Evolutionary conservation across 1,139 yeast species (phyloP).

Genomic region (Saccharomyces uvarum): DNA sequence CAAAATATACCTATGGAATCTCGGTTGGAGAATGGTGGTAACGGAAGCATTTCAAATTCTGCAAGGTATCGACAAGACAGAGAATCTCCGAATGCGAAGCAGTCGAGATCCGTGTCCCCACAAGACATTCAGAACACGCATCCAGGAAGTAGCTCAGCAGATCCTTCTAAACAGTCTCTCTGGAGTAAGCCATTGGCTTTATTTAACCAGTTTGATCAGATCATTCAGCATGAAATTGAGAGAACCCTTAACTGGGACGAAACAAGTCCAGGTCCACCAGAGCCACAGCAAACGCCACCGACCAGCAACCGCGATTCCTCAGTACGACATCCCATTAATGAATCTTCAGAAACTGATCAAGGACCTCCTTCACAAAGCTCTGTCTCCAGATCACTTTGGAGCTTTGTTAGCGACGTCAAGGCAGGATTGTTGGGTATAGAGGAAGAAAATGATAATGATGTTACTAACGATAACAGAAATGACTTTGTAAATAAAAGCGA

Average conservation of each 20-base stretch:
- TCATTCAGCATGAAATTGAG: constrained; percentile 61
- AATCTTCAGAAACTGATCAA: constrained; percentile 22
- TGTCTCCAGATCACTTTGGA: constrained; percentile 34
- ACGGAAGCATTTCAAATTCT: neutral
- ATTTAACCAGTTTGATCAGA: constrained; percentile 60
- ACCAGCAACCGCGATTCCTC: neutral
- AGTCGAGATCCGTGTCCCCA: constrained; percentile 1
- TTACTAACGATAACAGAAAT: constrained; percentile 1
- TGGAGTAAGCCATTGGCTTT: constrained; percentile 52
- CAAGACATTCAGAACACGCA: constrained; percentile 3
- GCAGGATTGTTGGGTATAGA: constrained; percentile 35
- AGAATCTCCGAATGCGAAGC: neutral
- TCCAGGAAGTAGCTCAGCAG: constrained; percentile 11
- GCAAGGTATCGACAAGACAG: neutral
- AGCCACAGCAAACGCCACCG: constrained; percentile 11
- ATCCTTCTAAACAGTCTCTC: constrained; percentile 22
- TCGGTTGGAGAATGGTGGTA: neutral
- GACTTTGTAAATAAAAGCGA: neutral
- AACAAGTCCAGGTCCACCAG: constrained; percentile 7
- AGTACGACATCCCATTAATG: constrained; percentile 6
- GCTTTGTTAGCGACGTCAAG: constrained; percentile 35
- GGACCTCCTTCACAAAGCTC: constrained; percentile 27
- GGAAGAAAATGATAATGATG: constrained; percentile 15
- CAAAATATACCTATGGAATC: constrained; percentile 1
- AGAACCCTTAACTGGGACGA: constrained; percentile 38